phyloP scores from a whole-genome alignment of 1,284 basidiomycete genomes.

The Moesziomyces parantarcticus region DNA sequence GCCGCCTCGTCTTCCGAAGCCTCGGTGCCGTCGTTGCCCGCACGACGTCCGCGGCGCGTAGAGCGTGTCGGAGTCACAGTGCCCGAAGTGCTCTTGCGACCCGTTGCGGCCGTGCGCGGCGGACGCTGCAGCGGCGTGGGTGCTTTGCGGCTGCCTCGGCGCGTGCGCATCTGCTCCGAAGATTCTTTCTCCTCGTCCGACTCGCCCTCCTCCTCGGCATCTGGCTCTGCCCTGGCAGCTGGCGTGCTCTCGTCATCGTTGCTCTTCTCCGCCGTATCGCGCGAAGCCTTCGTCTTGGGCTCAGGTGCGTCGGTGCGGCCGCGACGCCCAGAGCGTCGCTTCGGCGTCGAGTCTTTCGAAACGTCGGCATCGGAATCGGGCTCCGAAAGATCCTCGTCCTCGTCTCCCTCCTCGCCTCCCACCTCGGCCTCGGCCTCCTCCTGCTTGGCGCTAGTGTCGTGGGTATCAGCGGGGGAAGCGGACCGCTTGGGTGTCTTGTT shows the following conservation, averaged over 20 bases:
- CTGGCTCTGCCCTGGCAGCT: slow-evolving; percentile 14
- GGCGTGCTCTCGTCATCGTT: slow-evolving; percentile 18
- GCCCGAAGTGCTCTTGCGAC: slow-evolving; percentile 34
- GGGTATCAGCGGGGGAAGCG: slow-evolving; percentile 9
- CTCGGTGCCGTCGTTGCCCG: slow-evolving; percentile 18
- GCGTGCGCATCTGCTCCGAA: slow-evolving; percentile 34
- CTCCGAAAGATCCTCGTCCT: slow-evolving; percentile 40
- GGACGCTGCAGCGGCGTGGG: slow-evolving; percentile 14
- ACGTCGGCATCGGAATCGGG: slow-evolving; percentile 33
- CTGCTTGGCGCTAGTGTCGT: slow-evolving; percentile 1
- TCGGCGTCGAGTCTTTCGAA: slow-evolving; percentile 27
- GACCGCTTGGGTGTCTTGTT: slow-evolving; percentile 19
- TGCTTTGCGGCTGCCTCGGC: slow-evolving; percentile 33
- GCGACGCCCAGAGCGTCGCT: slow-evolving; percentile 24
- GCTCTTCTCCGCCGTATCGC: slow-evolving; percentile 29
- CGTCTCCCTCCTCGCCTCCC: slow-evolving; percentile 8
- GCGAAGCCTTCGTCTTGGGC: slow-evolving; percentile 18
- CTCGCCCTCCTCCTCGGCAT: slow-evolving; percentile 33
- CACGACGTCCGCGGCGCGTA: slow-evolving; percentile 35
- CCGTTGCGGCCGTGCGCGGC: slow-evolving; percentile 4
- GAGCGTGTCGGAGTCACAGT: slow-evolving; percentile 36
- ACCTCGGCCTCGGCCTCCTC: slow-evolving; percentile 8
- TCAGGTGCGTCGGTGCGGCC: slow-evolving; percentile 15
- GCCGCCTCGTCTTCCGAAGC: slow-evolving; percentile 27
- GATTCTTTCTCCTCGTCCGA: slow-evolving; percentile 56